Evolutionary conservation across 352 stramenopile species (phyloP), one percentile per base, ranked within the genome.

Genomic region (Blastocystis hominis): DNA sequence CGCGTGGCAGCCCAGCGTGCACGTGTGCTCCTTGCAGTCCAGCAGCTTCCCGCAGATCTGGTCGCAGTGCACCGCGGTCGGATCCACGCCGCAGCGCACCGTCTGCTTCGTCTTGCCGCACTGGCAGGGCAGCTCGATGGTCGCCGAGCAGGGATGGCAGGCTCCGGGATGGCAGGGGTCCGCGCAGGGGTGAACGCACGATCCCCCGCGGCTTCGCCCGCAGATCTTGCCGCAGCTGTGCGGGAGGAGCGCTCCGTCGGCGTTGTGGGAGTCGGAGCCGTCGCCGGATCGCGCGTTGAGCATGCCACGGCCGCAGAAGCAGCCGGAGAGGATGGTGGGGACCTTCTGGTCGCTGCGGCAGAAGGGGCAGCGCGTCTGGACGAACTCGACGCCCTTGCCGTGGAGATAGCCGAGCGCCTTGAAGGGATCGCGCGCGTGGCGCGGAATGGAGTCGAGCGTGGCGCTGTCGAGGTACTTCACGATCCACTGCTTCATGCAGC

Each of bases 161-260:
- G 86, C 76, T 20, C 86, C 86, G 3, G 86, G 86, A 64, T 89
- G 86, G 44, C 86, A 89, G 2, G 47, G 30, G 24, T 53, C 44
- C 36, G 17, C 34, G 56, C 79, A 89, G 3, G 62, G 69, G 34
- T 89, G 86, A 36, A 77, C n/a, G 44, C 86, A 89, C 20, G 47
- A 68, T 9, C 15, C 34, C 3, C 63, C 63, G 13, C 86, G 75
- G 10, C 24, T 53, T 0, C 59, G 61, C 20, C 86, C 86, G 24
- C 86, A 89, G 54, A 88, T 56, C 47, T 62, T 55, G 40, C 79
- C 86, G 59, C 86, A 89, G 78, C 38, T 75, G 56, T 89, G 86
- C 17, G 86, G 79, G 1, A 78, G 34, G 10, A 36, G 17, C 15
- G 50, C 9, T 20, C 44, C 6, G 24, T 69, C 56, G 15, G 36